Conservation (phyloP, 345 rosid species). For the Syzygium aromaticum region DNA sequence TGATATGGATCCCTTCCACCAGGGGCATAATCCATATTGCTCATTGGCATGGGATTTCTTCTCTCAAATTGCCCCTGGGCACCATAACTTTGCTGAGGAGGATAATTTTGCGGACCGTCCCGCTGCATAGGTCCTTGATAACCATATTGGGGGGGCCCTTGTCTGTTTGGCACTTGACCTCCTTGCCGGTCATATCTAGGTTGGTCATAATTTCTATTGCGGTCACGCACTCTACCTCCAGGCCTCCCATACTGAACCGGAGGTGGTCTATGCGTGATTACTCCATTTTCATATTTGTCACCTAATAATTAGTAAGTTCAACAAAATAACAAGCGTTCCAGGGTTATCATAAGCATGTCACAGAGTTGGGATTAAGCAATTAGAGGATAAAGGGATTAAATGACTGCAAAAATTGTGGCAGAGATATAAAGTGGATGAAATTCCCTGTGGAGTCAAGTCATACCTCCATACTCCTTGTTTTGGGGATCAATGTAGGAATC, state of each 20-base stretch:
- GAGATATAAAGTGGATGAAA: neutral
- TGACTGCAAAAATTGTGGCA: neutral
- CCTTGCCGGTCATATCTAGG: slow-evolving; percentile 34
- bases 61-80: slow-evolving; percentile 29
- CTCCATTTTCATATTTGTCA: slow-evolving; percentile 83
- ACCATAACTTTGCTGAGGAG: slow-evolving; percentile 19
- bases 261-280: slow-evolving; percentile 73
- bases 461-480: slow-evolving; percentile 93
- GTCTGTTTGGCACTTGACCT: slow-evolving; percentile 27
- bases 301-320: slow-evolving; percentile 24
- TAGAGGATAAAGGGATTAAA: neutral
- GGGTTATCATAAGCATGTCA: neutral
- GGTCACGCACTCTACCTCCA: slow-evolving; percentile 27
- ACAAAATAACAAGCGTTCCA: neutral
- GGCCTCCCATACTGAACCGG: slow-evolving; percentile 40
- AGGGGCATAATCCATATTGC: slow-evolving; percentile 26
- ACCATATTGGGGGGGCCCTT: slow-evolving; percentile 23
- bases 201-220: slow-evolving; percentile 18
- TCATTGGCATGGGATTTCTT: slow-evolving; percentile 21
- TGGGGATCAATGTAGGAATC: slow-evolving; percentile 90
- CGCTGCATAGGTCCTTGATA: slow-evolving; percentile 18
- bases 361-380: neutral
- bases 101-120: slow-evolving; percentile 37
- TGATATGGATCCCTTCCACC: slow-evolving; percentile 14
- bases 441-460: neutral